Evolutionary conservation across 163 green algal species (phyloP), one percentile per base, ranked within the genome.

Genomic region (Chlorella variabilis): DNA sequence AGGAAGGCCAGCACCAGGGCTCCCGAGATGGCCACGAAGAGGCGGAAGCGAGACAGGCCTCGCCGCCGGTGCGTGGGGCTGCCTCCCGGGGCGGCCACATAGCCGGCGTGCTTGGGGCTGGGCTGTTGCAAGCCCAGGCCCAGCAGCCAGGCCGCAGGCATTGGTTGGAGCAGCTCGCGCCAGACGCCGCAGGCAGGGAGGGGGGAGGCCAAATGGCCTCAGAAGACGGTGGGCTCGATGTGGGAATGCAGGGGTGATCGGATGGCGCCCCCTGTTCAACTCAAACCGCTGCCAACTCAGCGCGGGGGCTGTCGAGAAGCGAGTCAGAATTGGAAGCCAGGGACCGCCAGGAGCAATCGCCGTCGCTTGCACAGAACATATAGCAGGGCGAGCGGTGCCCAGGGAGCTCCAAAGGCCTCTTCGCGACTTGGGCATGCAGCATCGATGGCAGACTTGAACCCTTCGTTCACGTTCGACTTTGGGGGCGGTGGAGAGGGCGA

Each of bases 401-500:
- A n/a, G n/a, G n/a, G n/a, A n/a, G n/a, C n/a, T n/a, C n/a, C n/a
- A n/a, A n/a, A n/a, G n/a, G n/a, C n/a, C n/a, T n/a, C n/a, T n/a
- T n/a, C n/a, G n/a, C n/a, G n/a, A n/a, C n/a, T n/a, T n/a, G n/a
- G n/a, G 31, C 45, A 54, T 54, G 45, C 45, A 54, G 45, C n/a
- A n/a, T n/a, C 8, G 1, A 77, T 77, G 70, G 48, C 70, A 4
- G 70, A 77, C 15, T 34, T 77, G 29, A 42, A 41, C 67, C 85
- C 91, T 0, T 80, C 62, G 41, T 97, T 97, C 79, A 82, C 59
- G 0, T 97, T 96, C 41, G 90, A 96, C 51, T 82, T 92, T 49
- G 89, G 85, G 6, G 80, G 45, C 45, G 15, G 75, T 17, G 78
- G 56, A 9, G 79, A 71, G 21, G 79, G 45, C 0, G 54, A 79